Evolutionary conservation across 2,329 filamentous ascomycete species (phyloP), one percentile per base, ranked within the genome.

Genomic region (Xylaria sp.): DNA sequence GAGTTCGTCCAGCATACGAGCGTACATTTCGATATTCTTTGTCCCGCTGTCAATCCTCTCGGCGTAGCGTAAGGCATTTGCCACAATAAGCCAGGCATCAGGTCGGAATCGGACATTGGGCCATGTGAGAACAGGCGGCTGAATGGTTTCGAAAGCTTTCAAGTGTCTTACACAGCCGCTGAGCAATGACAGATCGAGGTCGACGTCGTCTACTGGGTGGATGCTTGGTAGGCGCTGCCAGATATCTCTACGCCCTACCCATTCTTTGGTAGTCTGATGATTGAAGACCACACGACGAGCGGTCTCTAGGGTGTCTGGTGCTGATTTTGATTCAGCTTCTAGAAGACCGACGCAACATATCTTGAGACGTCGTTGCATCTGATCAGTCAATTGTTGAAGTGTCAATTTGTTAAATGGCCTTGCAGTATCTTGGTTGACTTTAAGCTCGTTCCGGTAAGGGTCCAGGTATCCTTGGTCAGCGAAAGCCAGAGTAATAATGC

Each of bases 251-350:
- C 76, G 73, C 1, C 69, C 73, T 15, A 75, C 75, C 73, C 74
- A 78, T 66, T 78, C 77, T 56, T 78, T 78, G 2, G 75, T 74
- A 6, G 77, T 78, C 57, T 77, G 76, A 55, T 78, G 75, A 13
- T 74, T 74, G 65, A 78, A 78, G 32, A 77, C 73, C 7, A 78
- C 75, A 18, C 77, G 76, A 23, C 76, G 72, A 10, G 70, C 70
- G 1, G 68, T 67, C n/a, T 74, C 73, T 9, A 65, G 55, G 1
- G 70, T 66, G 28, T 75, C 73, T 1, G 73, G 65, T 25, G 71
- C 67, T 4, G 66, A 60, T 15, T 70, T 69, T 7, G 72, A 63
- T 60, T 78, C 76, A 3, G 74, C 73, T 43, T 76, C 74, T 2
- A 78, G 63, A 28, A 78, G 75, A 5, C 75, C 73, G 3, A 75